Evolutionary conservation across 495 filamentous ascomycete genomes (phyloP).

Genomic region (Schizothecium vesticola): DNA sequence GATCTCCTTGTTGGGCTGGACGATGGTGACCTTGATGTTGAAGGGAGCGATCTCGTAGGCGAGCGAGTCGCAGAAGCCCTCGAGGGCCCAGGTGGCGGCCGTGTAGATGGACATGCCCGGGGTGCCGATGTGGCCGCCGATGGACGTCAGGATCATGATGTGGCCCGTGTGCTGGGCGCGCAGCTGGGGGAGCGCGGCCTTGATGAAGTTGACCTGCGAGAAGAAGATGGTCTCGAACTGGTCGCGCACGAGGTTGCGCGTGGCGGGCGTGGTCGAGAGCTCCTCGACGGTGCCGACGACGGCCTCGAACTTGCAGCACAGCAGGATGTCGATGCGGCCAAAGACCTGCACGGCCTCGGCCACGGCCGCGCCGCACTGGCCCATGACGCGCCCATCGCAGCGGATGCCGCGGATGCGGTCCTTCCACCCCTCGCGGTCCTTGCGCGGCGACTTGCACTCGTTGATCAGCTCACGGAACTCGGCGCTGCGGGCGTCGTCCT

Average conservation of each 20-base stretch:
- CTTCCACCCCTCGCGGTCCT: conserved; percentile 53
- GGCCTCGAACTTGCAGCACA: conserved; percentile 85
- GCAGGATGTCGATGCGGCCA: conserved; percentile 79
- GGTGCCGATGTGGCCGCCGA: conserved; percentile 88
- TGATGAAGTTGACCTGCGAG: conserved; percentile 92
- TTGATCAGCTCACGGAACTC: conserved; percentile 53
- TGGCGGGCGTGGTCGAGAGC: conserved; percentile 64
- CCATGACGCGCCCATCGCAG: conserved; percentile 53
- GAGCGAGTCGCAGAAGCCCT: conserved; percentile 95
- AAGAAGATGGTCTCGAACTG: conserved; percentile 96
- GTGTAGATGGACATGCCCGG: conserved; percentile 88
- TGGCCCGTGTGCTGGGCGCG: conserved; percentile 75
- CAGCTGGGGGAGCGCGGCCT: conserved; percentile 76
- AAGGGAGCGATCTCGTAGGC: conserved; percentile 97
- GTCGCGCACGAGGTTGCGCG: conserved; percentile 71
- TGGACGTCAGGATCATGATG: conserved; percentile 82
- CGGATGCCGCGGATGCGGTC: conserved; percentile 51
- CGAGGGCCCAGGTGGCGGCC: conserved; percentile 88
- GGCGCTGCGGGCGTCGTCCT: conserved; percentile 52
- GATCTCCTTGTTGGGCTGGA: conserved; percentile 83
- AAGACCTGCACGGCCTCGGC: conserved; percentile 80
- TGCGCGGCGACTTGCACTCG: conserved; percentile 52
- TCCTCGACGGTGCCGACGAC: conserved; percentile 91
- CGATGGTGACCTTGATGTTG: conserved; percentile 91
- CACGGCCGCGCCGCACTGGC: conserved; percentile 70